Evolutionary conservation across 148 eudicot genomes (phyloP), one percentile per base, ranked within the genome.

Genomic region (Limonium bicolor): DNA sequence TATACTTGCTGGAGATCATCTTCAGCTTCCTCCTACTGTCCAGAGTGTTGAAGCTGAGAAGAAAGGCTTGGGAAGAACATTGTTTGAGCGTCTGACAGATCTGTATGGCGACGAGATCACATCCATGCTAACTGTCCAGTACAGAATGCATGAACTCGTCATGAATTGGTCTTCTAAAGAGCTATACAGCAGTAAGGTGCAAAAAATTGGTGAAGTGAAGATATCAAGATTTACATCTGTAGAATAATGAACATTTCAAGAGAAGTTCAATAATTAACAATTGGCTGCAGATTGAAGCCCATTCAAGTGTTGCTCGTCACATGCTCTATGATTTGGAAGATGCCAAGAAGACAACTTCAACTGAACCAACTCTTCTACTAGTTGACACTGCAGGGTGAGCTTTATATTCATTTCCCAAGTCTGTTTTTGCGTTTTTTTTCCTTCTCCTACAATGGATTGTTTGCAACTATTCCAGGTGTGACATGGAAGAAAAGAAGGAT

Each of bases 401-500:
- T 37, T 42, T 35, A 53, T 18, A 35, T 51, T 32, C 31, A 24
- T 19, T 38, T 44, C 37, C 4, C 23, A 35, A 17, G 12, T 2
- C 7, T 7, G 5, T 27, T 3, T 20, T 29, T n/a, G n/a, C n/a
- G n/a, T n/a, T 19, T 1, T 0, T 48, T 45, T 25, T 17, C 15
- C 19, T 36, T 22, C 18, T 59, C 36, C 3, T 20, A n/a, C n/a
- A n/a, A n/a, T n/a, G n/a, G n/a, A n/a, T n/a, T n/a, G n/a, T 27
- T 12, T 29, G 10, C 35, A 32, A 21, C 6, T 55, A 25, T 31
- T 56, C 46, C 67, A 90, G 99, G 35, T 90, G 99, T 41, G 95
- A 84, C 48, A 84, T 90, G 99, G 99, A 90, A 55, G 99, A 90
- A 62, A 90, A 90, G 62, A 90, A 90, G 64, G 99, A 90, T 61